Evolutionary conservation across 2,329 filamentous ascomycete species (phyloP), one percentile per base, ranked within the genome.

Genomic region (Verticillium tricorpus): DNA sequence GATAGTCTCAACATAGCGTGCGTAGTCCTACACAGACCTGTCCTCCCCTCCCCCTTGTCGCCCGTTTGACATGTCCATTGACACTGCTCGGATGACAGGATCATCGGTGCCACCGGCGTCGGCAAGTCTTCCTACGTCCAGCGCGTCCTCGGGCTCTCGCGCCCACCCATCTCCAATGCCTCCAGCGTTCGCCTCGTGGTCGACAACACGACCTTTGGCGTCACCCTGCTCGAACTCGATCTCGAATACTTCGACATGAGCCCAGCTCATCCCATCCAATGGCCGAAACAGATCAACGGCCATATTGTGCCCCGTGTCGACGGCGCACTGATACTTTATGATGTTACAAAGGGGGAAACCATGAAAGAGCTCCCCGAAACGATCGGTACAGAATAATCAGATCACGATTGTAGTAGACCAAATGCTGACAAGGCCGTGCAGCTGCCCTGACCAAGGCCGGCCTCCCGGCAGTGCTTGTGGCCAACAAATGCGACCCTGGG

Each of bases 401-500:
- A 11, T 37, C 58, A 56, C 37, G 50, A 35, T 54, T 45, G 61
- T n/a, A 12, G 17, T 22, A 3, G 45, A n/a, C 22, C 45, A 50
- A 8, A 22, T 62, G 61, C 69, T 73, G 60, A 70, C 65, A 57
- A 69, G 5, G 28, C 45, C 17, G 17, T 28, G 9, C 73, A 96
- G 93, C 87, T 77, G 88, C 89, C 52, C 81, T 96, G 59, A 85
- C 87, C 62, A 89, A 89, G 68, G 87, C 89, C 19, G 83, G 84
- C 28, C 77, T 96, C 45, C 92, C 93, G 9, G 90, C 89, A 60
- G 83, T 94, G 65, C 84, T 97, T 52, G 91, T 96, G 59, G 92
- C 92, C 61, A 94, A 89, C 74, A 97, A 97, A 81, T 96, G 92
- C 79, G 94, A 97, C 74, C 87, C 89, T 57, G 85, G 89, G 65